A percentile compares a stretch with the other conserved stretches of the same genome.
These are phyloP conservation scores for Lunularia cruciata DNA, from an alignment of 225 moss, liverwort and hornwort species.

Conservation along the genomic window DNA sequence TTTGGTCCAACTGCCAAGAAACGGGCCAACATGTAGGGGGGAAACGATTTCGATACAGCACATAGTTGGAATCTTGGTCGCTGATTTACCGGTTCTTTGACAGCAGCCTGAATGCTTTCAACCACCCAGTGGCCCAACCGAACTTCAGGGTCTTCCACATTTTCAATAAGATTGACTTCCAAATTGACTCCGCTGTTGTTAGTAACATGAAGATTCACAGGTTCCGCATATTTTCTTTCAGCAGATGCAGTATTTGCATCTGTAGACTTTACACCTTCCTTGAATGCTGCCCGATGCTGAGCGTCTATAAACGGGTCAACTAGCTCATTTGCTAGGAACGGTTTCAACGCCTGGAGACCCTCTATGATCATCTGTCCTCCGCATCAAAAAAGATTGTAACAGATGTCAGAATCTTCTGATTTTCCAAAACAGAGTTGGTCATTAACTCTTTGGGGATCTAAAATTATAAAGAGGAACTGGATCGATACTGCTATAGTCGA, in stretches of 20 bases:
- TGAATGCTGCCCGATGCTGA: constrained; percentile 34
- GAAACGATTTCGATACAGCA: neutral
- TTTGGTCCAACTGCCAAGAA: no score
- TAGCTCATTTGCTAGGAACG: constrained; percentile 39
- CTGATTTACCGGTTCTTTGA: constrained; percentile 74
- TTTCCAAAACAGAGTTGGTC: no score
- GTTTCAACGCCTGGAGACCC: constrained; percentile 92
- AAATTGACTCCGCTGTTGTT: constrained; percentile 87
- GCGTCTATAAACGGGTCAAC: constrained; percentile 24
- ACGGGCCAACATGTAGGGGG: neutral
- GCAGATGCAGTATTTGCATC: constrained; percentile 5
- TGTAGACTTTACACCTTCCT: neutral
- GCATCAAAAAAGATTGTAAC: neutral
- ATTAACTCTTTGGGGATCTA: no score
- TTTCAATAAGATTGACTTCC: constrained; percentile 87
- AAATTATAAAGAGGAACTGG: no score
- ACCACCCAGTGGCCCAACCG: constrained; percentile 85
- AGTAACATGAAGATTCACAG: constrained; percentile 62
- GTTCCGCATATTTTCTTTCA: constrained; percentile 13
- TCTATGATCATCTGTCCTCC: constrained; percentile 79
- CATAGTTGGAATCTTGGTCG: neutral
- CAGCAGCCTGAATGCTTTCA: constrained; percentile 82
- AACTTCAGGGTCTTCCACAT: constrained; percentile 53
- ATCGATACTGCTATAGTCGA: no score
- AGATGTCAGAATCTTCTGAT: no score